A percentile compares a stretch with the other conserved stretches of the same genome.
Evolutionary conservation across 495 filamentous ascomycete genomes (phyloP).

Genomic region (Daldinia concentrica): DNA sequence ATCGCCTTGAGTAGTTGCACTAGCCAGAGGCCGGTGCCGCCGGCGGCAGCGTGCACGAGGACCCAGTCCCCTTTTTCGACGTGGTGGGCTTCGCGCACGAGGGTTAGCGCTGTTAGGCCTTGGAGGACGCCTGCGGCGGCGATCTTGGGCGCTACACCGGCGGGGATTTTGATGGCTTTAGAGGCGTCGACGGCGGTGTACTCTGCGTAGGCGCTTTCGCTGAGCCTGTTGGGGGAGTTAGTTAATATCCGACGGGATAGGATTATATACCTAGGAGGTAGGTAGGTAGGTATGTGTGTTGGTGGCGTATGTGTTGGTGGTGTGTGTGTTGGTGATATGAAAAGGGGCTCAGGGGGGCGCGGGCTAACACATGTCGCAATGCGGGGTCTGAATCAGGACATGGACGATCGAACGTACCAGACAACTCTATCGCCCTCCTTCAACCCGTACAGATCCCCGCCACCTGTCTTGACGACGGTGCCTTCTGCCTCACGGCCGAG

Average conservation of each 20-base stretch:
- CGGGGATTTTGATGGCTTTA: conserved; percentile 71
- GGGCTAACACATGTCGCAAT: neutral
- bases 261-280: no score
- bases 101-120: conserved; percentile 84
- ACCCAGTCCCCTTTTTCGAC: conserved; percentile 82
- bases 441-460: conserved; percentile 54
- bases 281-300: no score
- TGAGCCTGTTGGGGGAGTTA: conserved; percentile 48
- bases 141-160: conserved; percentile 57
- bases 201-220: conserved; percentile 74
- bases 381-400: neutral
- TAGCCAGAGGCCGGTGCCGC: conserved; percentile 83
- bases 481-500: conserved; percentile 83
- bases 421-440: conserved; percentile 73
- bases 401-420: conserved; percentile 50
- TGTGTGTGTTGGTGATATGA: neutral
- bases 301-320: no score
- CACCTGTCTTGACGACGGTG: conserved; percentile 50
- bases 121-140: conserved; percentile 76
- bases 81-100: conserved; percentile 78
- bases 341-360: neutral
- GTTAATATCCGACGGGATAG: neutral
- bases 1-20: conserved; percentile 76
- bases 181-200: conserved; percentile 68
- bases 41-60: conserved; percentile 89